A percentile compares a stretch with the other conserved stretches of the same genome.
Conservation (phyloP, 257 asterid genomes). For the Solanum verrucosum region DNA sequence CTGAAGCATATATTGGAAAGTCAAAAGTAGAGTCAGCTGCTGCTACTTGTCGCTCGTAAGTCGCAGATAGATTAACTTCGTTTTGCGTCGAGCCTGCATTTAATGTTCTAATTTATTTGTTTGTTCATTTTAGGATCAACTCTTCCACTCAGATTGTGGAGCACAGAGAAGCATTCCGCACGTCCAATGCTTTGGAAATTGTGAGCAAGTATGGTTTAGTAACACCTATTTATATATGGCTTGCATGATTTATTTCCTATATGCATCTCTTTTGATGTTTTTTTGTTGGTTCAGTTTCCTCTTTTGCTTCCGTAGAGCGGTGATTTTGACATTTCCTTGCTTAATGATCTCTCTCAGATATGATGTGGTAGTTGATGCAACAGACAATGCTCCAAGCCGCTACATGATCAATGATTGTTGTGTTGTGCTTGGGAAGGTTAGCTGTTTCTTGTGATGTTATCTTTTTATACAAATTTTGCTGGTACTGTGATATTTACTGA, state of each 20-base stretch:
- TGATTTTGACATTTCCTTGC: slow-evolving; percentile 11
- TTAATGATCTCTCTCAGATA: slow-evolving; percentile 39
- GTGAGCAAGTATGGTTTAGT: slow-evolving; percentile 49
- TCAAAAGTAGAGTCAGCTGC: slow-evolving; percentile 99
- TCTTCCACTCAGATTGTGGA: slow-evolving; percentile 66
- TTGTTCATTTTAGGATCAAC: slow-evolving; percentile 55
- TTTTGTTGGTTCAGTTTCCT: background rate
- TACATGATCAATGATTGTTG: slow-evolving; percentile 97
- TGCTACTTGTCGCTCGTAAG: slow-evolving; percentile 90
- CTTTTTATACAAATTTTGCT: background rate
- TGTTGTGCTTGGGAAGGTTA: slow-evolving; percentile 85
- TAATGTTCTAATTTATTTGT: background rate
- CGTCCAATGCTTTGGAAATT: slow-evolving; percentile 79
- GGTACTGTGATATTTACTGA: background rate
- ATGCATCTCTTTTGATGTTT: background rate
- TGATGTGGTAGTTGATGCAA: slow-evolving; percentile 90
- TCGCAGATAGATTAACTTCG: background rate
- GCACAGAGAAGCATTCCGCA: slow-evolving; percentile 81
- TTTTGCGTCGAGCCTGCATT: background rate
- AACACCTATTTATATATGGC: background rate
- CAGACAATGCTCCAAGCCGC: slow-evolving; percentile 93
- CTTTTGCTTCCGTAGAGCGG: background rate
- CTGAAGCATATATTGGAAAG: slow-evolving; percentile 89
- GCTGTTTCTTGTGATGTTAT: background rate
- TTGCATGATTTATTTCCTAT: background rate